Conservation (phyloP, 2,329 filamentous ascomycete genomes). For the Botryotinia calthae region DNA sequence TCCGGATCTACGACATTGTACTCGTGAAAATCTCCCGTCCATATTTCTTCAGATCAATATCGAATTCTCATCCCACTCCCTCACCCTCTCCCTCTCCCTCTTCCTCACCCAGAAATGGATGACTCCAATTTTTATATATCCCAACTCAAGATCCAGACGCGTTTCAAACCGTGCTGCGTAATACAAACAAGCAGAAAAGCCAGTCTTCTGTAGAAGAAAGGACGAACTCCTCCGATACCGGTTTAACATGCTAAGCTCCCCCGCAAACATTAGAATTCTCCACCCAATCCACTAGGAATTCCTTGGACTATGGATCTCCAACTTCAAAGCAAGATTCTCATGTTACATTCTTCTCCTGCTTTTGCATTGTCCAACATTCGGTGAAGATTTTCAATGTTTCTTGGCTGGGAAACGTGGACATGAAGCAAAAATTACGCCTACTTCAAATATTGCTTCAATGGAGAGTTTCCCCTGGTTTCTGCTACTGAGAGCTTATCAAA, state of each 20-base stretch:
- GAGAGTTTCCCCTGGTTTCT: neutral
- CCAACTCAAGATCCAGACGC: neutral
- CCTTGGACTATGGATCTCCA: neutral
- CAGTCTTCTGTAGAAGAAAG: neutral
- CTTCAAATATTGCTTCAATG: neutral
- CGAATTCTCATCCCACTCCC: neutral
- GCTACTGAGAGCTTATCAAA: neutral
- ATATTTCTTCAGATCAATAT: neutral
- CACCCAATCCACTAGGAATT: neutral
- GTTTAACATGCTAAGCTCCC: neutral
- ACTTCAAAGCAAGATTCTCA: neutral
- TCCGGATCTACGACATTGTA: neutral
- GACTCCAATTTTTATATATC: neutral
- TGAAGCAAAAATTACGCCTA: neutral
- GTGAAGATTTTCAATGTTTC: neutral
- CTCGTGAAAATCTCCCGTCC: neutral
- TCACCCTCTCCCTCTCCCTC: neutral
- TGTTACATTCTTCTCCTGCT: neutral
- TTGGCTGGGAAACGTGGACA: neutral
- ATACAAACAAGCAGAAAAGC: neutral
- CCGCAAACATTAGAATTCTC: neutral
- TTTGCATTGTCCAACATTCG: neutral
- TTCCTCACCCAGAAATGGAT: neutral
- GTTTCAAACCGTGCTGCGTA: neutral
- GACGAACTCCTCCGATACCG: slow-evolving; percentile 8